phyloP scores from a whole-genome alignment of 192 early-diverging fungal genomes.

The Obelidium mucronatum region DNA sequence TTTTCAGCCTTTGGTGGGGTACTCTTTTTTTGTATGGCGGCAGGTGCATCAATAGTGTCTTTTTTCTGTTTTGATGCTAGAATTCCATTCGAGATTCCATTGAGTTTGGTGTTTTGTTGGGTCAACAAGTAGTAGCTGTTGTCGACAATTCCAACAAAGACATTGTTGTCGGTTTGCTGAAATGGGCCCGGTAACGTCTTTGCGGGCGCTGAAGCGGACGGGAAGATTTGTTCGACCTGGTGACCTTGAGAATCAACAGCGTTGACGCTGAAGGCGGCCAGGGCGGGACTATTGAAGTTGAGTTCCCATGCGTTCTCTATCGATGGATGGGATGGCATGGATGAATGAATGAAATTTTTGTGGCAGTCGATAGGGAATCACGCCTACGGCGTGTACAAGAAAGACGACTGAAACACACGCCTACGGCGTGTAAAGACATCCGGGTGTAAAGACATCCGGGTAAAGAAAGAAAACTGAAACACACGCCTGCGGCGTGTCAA shows the following conservation, averaged over 20 bases:
- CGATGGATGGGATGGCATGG: too few relatives aligned
- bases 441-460: too few relatives aligned
- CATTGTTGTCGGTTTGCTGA: conserved; percentile 30
- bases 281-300: conserved; percentile 43
- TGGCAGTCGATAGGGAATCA: neutral
- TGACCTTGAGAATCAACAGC: conserved; percentile 18
- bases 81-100: conserved; percentile 38
- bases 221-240: conserved; percentile 28
- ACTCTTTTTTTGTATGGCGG: neutral
- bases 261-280: conserved; percentile 43
- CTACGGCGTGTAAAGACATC: too few relatives aligned
- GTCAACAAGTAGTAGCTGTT: conserved; percentile 77
- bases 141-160: conserved; percentile 70
- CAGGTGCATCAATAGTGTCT: neutral
- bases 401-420: too few relatives aligned
- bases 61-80: neutral
- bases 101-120: conserved; percentile 61
- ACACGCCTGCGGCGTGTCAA: too few relatives aligned
- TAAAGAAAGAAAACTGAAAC: too few relatives aligned
- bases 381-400: too few relatives aligned
- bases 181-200: neutral
- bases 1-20: neutral
- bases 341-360: too few relatives aligned
- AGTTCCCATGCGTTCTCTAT: conserved; percentile 21
- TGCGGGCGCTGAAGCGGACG: neutral